These are phyloP conservation scores for Gymnopus androsaceus DNA, from an alignment of 1,284 basidiomycete genomes.

Conservation along the genomic window DNA sequence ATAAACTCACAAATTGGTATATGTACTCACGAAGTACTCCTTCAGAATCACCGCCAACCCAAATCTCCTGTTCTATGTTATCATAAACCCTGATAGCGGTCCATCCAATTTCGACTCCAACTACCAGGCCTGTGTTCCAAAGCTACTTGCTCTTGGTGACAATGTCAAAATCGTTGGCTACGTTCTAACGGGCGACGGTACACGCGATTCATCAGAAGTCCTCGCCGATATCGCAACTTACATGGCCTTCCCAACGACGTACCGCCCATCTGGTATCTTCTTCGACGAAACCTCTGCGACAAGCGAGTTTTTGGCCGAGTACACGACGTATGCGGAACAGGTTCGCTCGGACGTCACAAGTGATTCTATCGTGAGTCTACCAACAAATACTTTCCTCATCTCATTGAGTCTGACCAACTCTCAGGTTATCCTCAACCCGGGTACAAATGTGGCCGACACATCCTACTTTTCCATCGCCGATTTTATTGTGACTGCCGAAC, in stretches of 20 bases:
- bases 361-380: too few species aligned
- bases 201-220: constrained; percentile 22
- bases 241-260: constrained; percentile 30
- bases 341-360: too few species aligned
- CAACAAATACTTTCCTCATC: background rate
- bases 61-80: constrained; percentile 31
- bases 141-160: background rate
- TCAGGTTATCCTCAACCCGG: constrained; percentile 26
- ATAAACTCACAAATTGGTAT: too few species aligned
- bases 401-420: background rate
- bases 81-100: constrained; percentile 38
- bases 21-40: too few species aligned
- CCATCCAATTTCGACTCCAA: constrained; percentile 30
- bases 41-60: constrained; percentile 33
- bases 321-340: constrained; percentile 19
- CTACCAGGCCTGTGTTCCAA: too few species aligned
- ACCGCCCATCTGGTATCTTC: constrained; percentile 37
- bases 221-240: constrained; percentile 37
- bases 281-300: constrained; percentile 35
- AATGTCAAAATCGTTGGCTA: constrained; percentile 40
- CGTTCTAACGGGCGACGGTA: constrained; percentile 31
- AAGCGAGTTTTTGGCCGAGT: constrained; percentile 17
- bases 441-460: constrained; percentile 11
- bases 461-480: constrained; percentile 23
- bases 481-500: constrained; percentile 25